Percentiles rank a stretch among this genome's conserved stretches.
These are phyloP conservation scores for Phyllosticta paracitricarpa DNA, from an alignment of 2,329 filamentous ascomycete species.

Conservation along the genomic window DNA sequence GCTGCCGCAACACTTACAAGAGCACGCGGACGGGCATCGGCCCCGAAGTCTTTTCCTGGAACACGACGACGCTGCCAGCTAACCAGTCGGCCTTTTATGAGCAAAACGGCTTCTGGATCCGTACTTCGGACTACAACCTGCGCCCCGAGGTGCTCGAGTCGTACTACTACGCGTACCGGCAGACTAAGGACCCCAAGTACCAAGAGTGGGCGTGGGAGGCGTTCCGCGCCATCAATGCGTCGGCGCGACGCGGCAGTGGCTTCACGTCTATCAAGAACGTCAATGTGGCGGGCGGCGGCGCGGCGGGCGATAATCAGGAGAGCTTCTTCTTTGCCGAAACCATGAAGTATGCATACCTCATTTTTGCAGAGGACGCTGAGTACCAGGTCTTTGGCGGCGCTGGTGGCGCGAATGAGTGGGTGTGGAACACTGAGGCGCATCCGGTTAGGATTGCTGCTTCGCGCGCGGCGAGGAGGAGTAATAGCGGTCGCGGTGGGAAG, in stretches of 20 bases:
- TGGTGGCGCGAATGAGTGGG: constrained; percentile 41
- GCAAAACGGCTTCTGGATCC: constrained; percentile 62
- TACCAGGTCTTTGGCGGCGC: constrained; percentile 46
- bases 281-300: constrained; percentile 51
- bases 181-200: constrained; percentile 65
- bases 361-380: constrained; percentile 51
- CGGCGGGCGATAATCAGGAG: constrained; percentile 62
- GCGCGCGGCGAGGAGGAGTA: constrained; percentile 12
- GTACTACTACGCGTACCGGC: constrained; percentile 77
- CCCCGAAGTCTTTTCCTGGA: constrained; percentile 49
- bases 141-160: constrained; percentile 76
- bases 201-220: constrained; percentile 78
- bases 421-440: constrained; percentile 58
- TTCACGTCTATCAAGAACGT: constrained; percentile 60
- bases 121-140: constrained; percentile 51
- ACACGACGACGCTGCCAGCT: constrained; percentile 14
- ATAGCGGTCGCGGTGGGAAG: not conserved
- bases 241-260: constrained; percentile 54
- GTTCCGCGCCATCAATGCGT: constrained; percentile 57
- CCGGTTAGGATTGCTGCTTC: constrained; percentile 40
- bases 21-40: constrained; percentile 63
- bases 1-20: constrained; percentile 65
- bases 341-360: constrained; percentile 73
- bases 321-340: constrained; percentile 85
- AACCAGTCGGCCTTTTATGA: constrained; percentile 48